Conservation (phyloP, 352 stramenopile species). For the Pythium dissotocum region DNA sequence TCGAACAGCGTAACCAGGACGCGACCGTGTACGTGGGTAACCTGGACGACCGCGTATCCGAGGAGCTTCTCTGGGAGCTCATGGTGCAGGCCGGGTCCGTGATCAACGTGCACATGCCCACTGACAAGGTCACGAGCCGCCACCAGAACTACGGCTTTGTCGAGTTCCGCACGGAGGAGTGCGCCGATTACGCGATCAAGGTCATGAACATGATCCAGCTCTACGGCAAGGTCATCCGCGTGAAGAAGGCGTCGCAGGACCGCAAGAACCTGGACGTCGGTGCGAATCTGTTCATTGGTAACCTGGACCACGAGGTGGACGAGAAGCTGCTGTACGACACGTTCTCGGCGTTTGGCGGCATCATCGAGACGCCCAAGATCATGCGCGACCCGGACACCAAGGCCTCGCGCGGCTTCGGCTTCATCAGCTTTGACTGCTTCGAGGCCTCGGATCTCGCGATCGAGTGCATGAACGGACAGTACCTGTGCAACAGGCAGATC, state of each 20-base stretch:
- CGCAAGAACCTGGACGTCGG: slow-evolving; percentile 97
- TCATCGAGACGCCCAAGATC: slow-evolving; percentile 96
- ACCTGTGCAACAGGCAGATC: slow-evolving; percentile 97
- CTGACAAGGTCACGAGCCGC: slow-evolving; percentile 96
- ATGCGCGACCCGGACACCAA: slow-evolving; percentile 94
- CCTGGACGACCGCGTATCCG: slow-evolving; percentile 93
- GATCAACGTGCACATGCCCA: slow-evolving; percentile 98
- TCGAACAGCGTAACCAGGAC: slow-evolving; percentile 93
- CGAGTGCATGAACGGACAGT: slow-evolving; percentile 99
- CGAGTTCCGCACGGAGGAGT: slow-evolving; percentile 97
- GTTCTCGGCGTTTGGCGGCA: slow-evolving; percentile 97
- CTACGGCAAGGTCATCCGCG: slow-evolving; percentile 94
- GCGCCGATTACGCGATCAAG: slow-evolving; percentile 98
- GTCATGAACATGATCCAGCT: slow-evolving; percentile 99
- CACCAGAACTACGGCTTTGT: slow-evolving; percentile 99
- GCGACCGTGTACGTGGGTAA: slow-evolving; percentile 99
- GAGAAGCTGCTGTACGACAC: slow-evolving; percentile 99
- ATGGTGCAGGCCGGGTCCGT: slow-evolving; percentile 95
- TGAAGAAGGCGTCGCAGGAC: slow-evolving; percentile 96
- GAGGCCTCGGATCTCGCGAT: slow-evolving; percentile 97
- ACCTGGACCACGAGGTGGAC: slow-evolving; percentile 96
- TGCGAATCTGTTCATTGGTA: slow-evolving; percentile 98
- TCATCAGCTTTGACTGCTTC: slow-evolving; percentile 98
- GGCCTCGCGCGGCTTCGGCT: slow-evolving; percentile 95
- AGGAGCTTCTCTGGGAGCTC: slow-evolving; percentile 97